phyloP scores from a whole-genome alignment of 2,329 filamentous ascomycete genomes.

The Phialophora expanda region DNA sequence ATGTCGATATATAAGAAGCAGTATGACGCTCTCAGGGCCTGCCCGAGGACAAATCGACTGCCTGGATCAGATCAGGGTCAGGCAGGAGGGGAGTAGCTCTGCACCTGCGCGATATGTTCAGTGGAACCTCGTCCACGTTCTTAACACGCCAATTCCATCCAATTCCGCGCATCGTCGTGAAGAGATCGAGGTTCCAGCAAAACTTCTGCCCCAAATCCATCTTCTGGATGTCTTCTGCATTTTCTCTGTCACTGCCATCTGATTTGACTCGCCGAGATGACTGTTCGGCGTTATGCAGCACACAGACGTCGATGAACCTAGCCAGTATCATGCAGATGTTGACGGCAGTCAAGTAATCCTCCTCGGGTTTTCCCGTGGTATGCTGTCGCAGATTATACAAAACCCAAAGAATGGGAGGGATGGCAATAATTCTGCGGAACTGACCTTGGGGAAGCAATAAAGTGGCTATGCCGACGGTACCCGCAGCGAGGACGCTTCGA shows the following conservation, averaged over 20 bases:
- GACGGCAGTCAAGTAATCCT: slow-evolving; percentile 32
- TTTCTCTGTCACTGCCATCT: slow-evolving; percentile 23
- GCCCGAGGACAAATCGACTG: slow-evolving; percentile 27
- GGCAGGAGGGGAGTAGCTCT: neutral
- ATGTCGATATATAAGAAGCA: slow-evolving; percentile 28
- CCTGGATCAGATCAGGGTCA: slow-evolving; percentile 7
- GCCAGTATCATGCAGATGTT: slow-evolving; percentile 25
- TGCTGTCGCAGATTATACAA: slow-evolving; percentile 25
- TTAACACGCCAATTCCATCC: slow-evolving; percentile 64
- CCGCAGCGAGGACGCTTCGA: slow-evolving; percentile 9
- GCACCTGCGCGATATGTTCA: slow-evolving; percentile 19
- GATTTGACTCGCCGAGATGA: slow-evolving; percentile 22
- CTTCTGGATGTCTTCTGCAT: slow-evolving; percentile 19
- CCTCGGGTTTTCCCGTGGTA: slow-evolving; percentile 19
- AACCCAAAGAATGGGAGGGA: slow-evolving; percentile 24
- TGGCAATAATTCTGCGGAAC: slow-evolving; percentile 20
- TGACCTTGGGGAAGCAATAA: slow-evolving; percentile 27
- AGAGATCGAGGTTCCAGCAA: slow-evolving; percentile 62
- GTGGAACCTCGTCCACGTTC: slow-evolving; percentile 28
- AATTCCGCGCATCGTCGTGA: slow-evolving; percentile 63
- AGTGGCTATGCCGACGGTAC: slow-evolving; percentile 20
- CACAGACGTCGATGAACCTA: slow-evolving; percentile 25
- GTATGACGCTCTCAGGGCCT: slow-evolving; percentile 21
- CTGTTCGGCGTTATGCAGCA: slow-evolving; percentile 26
- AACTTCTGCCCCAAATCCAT: slow-evolving; percentile 42